Conservation (phyloP, 371 early-diverging fungal genomes). For the Globomyces sp. region DNA sequence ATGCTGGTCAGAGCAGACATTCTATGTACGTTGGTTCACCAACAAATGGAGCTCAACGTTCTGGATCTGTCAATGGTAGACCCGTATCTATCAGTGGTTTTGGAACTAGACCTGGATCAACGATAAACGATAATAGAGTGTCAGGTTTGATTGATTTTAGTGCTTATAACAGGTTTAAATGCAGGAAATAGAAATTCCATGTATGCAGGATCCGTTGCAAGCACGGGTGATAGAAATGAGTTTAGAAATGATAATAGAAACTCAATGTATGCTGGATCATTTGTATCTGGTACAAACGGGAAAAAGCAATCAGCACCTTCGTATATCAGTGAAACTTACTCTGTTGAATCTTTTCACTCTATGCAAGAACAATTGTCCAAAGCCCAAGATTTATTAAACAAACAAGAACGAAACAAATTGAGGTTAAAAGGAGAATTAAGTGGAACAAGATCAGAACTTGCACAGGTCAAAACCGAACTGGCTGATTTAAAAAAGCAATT, state of each 20-base stretch:
- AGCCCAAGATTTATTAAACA: slow-evolving; percentile 34
- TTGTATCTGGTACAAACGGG: not conserved
- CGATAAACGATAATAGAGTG: no score
- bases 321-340: not conserved
- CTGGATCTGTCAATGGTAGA: not conserved
- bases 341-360: slow-evolving; percentile 16
- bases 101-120: no score
- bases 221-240: no score
- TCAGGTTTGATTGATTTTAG: no score
- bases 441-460: slow-evolving; percentile 27
- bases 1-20: no score
- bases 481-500: slow-evolving; percentile 17
- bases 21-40: no score
- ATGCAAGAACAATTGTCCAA: slow-evolving; percentile 31
- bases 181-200: no score
- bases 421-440: slow-evolving; percentile 35
- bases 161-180: no score
- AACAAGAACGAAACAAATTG: slow-evolving; percentile 34
- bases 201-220: no score
- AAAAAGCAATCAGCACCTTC: not conserved
- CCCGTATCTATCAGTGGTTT: slow-evolving; percentile 3
- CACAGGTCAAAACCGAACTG: slow-evolving; percentile 26
- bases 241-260: no score
- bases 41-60: no score
- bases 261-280: no score